Base-by-base conservation (phyloP, 352 stramenopile genomes). In the Phytophthora quininea region DNA sequence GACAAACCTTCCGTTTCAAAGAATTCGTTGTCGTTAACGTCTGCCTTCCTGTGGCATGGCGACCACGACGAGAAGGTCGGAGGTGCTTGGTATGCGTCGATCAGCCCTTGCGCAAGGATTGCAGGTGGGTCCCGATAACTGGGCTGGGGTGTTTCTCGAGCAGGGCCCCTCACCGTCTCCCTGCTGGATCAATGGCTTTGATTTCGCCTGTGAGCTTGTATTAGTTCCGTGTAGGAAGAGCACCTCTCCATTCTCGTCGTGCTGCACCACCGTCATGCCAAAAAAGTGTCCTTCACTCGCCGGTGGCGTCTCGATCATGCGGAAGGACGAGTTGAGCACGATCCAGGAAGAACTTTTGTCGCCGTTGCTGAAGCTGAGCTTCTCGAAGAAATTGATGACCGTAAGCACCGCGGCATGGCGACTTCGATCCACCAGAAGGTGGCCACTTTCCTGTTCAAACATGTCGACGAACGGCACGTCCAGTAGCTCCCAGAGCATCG, bases 341-440 rank as follows among this genome's bases (percentile, higher is more conserved):
- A 82, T 65, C 77, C 77, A 85, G 30, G 77, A 85, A 85, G 10
- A 85, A 49, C 30, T 85, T 74, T 85, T 85, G 69, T 85, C 77
- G 30, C 77, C 77, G 38, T 63, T 73, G 10, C 61, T 67, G 19
- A 84, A 64, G 35, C 64, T 63, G 24, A 80, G 38, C 6, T 35
- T 11, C 10, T 75, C 67, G n/a, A 75, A 81, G 30, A 73, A 66
- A 54, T 67, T 45, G 19, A 85, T 58, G 6, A 66, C 43, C 8
- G 57, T 30, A 14, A 80, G 45, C 29, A 71, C 52, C 6, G 47
- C 54, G 0, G 57, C 37, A 35, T 64, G 63, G 31, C 68, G 76
- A 42, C 31, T 35, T 9, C 64, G 61, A 57, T 82, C 64, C 29
- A 85, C 53, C 14, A 83, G 49, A n/a, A 85, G 27, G 50, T 85